Evolutionary conservation across 768 basidiomycete species (phyloP), one percentile per base, ranked within the genome.

Genomic region (Leucogyrophana mollusca): DNA sequence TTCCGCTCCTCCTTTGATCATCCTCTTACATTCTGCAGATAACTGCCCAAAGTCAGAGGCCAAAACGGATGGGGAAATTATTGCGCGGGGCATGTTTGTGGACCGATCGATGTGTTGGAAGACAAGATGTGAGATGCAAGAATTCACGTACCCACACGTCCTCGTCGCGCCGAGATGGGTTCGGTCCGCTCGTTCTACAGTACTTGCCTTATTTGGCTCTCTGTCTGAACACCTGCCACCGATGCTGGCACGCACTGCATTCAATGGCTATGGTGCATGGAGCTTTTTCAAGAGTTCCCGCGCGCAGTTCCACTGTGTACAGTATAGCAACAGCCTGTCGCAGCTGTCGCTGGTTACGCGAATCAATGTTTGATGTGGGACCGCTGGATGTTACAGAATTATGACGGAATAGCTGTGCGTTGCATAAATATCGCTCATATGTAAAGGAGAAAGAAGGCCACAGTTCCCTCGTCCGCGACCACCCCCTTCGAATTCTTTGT

Each of bases 31-130:
- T 82, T 99, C 96, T 57, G 86, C 87, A 41, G 85, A 86, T 56
- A 99, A 82, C 60, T 95, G 86, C 34, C 93, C 94, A 69, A 99
- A 94, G 73, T 99, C 94, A 9, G 90, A 94, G 46, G 96, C 95
- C 14, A 99, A 86, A 34, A 98, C 93, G 3, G 94, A 97, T 17
- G 96, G 96, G 9, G 94, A 86, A 66, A 99, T 92, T 71, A 98
- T 97, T 11, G 91, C 83, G 56, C 79, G 82, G 55, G 85, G 87
- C 92, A 94, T 94, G 44, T 46, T 36, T 39, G 43, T 24, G 21
- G 33, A 27, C 39, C 13, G 11, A 18, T 43, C 17, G 23, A 13
- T 6, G n/a, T 45, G 49, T 49, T 32, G 10, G 44, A 43, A 35
- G 43, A 43, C 35, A 24, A 21, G 11, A 32, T 16, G 14, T 23